A percentile compares a stretch with the other conserved stretches of the same genome.
These are phyloP conservation scores for Scorias spongiosa DNA, from an alignment of 2,329 filamentous ascomycete genomes.

Conservation along the genomic window DNA sequence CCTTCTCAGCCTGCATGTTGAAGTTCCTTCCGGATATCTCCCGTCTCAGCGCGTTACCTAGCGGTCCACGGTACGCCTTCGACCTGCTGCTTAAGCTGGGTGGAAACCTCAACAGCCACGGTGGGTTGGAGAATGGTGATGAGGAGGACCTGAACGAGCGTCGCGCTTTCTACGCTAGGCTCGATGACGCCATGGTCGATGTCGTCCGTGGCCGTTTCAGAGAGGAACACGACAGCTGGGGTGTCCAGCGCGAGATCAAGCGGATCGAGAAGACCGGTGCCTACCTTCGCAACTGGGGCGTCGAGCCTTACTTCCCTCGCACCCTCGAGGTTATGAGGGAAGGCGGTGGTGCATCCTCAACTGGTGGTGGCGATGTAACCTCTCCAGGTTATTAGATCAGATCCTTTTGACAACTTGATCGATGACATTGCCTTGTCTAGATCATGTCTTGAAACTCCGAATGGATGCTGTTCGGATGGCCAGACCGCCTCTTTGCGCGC, in stretches of 20 bases:
- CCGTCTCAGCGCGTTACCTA: constrained; percentile 32
- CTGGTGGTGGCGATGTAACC: background rate
- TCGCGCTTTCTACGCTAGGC: constrained; percentile 32
- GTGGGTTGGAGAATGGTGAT: constrained; percentile 35
- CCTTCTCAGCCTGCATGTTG: constrained; percentile 39
- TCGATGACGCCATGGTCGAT: constrained; percentile 37
- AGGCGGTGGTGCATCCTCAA: constrained; percentile 7
- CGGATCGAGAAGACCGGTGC: constrained; percentile 40
- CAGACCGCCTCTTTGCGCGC: too few species aligned
- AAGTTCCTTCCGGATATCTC: constrained; percentile 40
- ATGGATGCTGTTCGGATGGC: too few species aligned
- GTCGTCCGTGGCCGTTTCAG: constrained; percentile 34
- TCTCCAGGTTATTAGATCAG: background rate
- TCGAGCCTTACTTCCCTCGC: constrained; percentile 38
- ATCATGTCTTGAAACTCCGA: too few species aligned
- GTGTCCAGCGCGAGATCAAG: constrained; percentile 37
- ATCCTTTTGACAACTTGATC: too few species aligned
- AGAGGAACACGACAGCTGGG: constrained; percentile 37
- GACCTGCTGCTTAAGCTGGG: constrained; percentile 40
- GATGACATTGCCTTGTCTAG: too few species aligned
- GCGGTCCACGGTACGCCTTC: constrained; percentile 35
- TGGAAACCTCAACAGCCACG: constrained; percentile 40
- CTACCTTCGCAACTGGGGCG: constrained; percentile 36
- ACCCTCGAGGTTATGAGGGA: constrained; percentile 35
- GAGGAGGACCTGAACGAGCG: constrained; percentile 33